Conservation (phyloP, 495 filamentous ascomycete species). For the Neurospora sp. region DNA sequence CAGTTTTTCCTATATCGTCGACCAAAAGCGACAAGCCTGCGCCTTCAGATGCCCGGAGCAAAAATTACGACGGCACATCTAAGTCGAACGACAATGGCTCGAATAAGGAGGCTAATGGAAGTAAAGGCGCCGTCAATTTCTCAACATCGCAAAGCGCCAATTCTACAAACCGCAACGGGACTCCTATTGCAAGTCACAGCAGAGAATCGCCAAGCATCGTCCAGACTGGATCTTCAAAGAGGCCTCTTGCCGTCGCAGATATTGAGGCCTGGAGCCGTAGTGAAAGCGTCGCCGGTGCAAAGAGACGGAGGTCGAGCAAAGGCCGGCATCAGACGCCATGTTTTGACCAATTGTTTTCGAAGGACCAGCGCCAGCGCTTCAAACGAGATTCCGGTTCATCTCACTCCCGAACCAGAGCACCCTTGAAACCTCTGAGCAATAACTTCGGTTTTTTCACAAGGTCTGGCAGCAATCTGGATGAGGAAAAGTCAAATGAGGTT, state of each 20-base stretch:
- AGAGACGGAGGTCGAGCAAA: background rate
- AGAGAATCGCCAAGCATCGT: background rate
- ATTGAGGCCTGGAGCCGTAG: background rate
- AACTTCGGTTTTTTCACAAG: background rate
- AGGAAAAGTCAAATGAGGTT: background rate
- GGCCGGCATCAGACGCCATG: background rate
- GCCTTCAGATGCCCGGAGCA: background rate
- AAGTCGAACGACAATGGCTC: background rate
- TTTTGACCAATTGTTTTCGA: background rate
- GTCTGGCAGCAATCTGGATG: background rate
- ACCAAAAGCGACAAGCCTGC: background rate
- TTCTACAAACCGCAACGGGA: background rate
- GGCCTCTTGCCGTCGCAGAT: background rate
- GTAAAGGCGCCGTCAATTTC: background rate
- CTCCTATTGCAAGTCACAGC: background rate
- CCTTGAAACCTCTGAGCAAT: background rate
- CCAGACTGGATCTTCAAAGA: background rate
- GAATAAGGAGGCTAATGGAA: background rate
- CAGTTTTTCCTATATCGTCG: background rate
- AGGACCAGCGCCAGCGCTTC: background rate
- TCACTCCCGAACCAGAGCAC: background rate
- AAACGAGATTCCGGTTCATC: background rate
- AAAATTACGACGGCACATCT: background rate
- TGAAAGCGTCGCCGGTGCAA: background rate
- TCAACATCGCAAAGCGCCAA: background rate